A percentile compares a stretch with the other conserved stretches of the same genome.
These are phyloP conservation scores for Emergomyces orientalis DNA, from an alignment of 2,329 filamentous ascomycete genomes.

Conservation along the genomic window DNA sequence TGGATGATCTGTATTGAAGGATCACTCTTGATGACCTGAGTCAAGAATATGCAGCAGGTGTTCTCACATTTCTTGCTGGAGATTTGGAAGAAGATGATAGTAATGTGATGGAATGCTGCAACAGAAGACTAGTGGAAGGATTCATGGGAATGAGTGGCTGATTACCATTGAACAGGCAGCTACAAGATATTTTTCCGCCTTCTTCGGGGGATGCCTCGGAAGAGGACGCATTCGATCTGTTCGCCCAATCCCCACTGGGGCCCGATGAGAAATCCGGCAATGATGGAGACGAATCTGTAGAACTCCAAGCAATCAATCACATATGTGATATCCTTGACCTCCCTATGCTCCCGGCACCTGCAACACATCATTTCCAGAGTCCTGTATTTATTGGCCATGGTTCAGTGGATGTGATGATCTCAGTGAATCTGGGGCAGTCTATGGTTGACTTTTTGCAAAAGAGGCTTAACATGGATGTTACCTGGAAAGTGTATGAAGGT, in stretches of 20 bases:
- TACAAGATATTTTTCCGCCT: background rate
- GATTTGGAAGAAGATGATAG: slow-evolving; percentile 15
- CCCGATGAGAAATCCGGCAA: slow-evolving; percentile 12
- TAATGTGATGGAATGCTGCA: background rate
- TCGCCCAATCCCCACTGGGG: background rate
- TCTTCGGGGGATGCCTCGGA: background rate
- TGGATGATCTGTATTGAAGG: slow-evolving; percentile 27
- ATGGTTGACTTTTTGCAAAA: slow-evolving; percentile 23
- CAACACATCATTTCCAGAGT: slow-evolving; percentile 18
- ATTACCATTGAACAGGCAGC: slow-evolving; percentile 30
- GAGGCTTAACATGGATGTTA: slow-evolving; percentile 20
- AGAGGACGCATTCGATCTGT: background rate
- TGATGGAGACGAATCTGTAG: slow-evolving; percentile 1
- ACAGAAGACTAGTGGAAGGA: slow-evolving; percentile 27
- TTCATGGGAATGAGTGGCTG: slow-evolving; percentile 43
- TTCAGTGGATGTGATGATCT: slow-evolving; percentile 33
- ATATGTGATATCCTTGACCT: slow-evolving; percentile 28
- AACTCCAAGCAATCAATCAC: slow-evolving; percentile 23
- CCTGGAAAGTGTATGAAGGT: slow-evolving; percentile 34
- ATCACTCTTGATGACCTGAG: slow-evolving; percentile 46
- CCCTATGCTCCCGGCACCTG: slow-evolving; percentile 8
- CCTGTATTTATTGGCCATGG: slow-evolving; percentile 41
- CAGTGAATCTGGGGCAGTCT: slow-evolving; percentile 24
- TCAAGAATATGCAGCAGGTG: slow-evolving; percentile 43
- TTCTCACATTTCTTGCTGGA: slow-evolving; percentile 38